Percentiles rank a stretch among this genome's conserved stretches.
Evolutionary conservation across 2,329 filamentous ascomycete species (phyloP).

Genomic region (Sclerotinia nivalis): DNA sequence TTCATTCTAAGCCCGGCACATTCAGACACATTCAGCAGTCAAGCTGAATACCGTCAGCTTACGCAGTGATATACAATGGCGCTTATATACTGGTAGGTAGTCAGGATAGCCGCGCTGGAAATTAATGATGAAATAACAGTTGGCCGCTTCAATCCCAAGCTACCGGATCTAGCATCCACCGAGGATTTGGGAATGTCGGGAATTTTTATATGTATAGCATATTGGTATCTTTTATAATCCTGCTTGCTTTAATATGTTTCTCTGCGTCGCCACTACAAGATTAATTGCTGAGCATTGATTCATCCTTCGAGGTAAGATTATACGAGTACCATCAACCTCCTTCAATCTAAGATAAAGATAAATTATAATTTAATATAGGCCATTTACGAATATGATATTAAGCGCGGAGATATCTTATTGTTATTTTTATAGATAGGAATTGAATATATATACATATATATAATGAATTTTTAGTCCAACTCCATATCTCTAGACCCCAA

Average conservation of each 20-base stretch:
- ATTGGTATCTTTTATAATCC: not conserved
- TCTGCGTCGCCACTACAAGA: not conserved
- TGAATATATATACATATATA: too few species aligned
- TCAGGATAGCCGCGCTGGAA: not conserved
- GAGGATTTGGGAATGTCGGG: not conserved
- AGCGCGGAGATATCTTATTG: too few species aligned
- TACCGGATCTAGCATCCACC: not conserved
- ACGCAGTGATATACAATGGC: not conserved
- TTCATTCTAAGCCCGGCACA: not conserved
- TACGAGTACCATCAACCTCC: not conserved
- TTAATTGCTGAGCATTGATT: not conserved
- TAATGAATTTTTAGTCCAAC: too few species aligned
- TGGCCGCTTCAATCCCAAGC: not conserved
- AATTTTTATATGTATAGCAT: not conserved
- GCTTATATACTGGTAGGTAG: not conserved
- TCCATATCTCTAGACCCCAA: too few species aligned
- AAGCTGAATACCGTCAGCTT: too few species aligned
- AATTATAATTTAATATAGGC: too few species aligned
- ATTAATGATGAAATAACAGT: not conserved
- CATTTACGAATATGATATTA: too few species aligned
- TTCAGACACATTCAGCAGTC: too few species aligned
- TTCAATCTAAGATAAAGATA: not conserved
- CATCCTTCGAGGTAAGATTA: not conserved
- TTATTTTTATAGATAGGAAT: too few species aligned
- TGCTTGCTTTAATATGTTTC: not conserved